Evolutionary conservation across 2,329 filamentous ascomycete genomes (phyloP).

Genomic region (Pseudocercospora fijiensis): DNA sequence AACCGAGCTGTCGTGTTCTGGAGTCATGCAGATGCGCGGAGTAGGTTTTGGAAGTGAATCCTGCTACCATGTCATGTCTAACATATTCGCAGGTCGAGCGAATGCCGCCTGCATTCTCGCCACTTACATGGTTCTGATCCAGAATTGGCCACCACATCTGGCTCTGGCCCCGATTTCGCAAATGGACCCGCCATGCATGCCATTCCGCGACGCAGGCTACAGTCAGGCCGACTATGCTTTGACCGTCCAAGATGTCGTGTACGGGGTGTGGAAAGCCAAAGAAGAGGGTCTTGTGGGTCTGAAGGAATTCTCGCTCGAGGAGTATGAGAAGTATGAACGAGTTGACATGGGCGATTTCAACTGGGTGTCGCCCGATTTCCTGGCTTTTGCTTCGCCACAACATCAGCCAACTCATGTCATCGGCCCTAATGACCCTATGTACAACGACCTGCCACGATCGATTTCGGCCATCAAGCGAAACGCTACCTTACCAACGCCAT

Average conservation of each 20-base stretch:
- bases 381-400: conserved; percentile 95
- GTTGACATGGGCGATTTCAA: conserved; percentile 99
- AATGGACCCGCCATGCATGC: conserved; percentile 96
- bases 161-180: conserved; percentile 94
- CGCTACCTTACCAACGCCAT: conserved; percentile 73
- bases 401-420: conserved; percentile 73
- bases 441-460: conserved; percentile 70
- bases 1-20: conserved; percentile 91
- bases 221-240: conserved; percentile 96
- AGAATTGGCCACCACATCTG: conserved; percentile 94
- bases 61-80: conserved; percentile 24
- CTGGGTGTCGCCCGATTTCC: conserved; percentile 93
- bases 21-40: conserved; percentile 87
- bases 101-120: conserved; percentile 94
- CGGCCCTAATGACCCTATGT: conserved; percentile 69
- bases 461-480: conserved; percentile 66
- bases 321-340: conserved; percentile 93
- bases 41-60: conserved; percentile 53
- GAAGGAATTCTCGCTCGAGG: conserved; percentile 91
- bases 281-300: conserved; percentile 89
- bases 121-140: conserved; percentile 98
- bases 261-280: conserved; percentile 98
- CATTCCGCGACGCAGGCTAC: conserved; percentile 96
- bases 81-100: conserved; percentile 63
- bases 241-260: conserved; percentile 95